Percentiles rank a stretch among this genome's conserved stretches.
phyloP scores from a whole-genome alignment of 768 basidiomycete genomes.

The Multifurca ochricompacta region DNA sequence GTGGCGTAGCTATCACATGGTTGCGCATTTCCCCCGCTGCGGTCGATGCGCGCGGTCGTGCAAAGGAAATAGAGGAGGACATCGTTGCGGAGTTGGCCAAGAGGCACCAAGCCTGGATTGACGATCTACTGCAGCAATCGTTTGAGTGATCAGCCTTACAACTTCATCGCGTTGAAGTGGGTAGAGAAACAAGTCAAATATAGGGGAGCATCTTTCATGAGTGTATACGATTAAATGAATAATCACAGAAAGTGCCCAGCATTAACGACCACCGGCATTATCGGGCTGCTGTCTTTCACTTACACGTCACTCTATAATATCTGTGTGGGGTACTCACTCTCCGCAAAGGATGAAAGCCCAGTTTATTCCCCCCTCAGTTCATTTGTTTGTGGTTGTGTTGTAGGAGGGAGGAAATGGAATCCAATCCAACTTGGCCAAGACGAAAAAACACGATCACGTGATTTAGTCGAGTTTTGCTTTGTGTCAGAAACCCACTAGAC shows the following conservation, averaged over 20 bases:
- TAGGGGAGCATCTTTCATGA: neutral
- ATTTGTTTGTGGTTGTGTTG: too few species aligned
- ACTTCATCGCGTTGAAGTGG: neutral
- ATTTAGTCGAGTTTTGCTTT: too few species aligned
- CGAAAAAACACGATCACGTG: slow-evolving; percentile 12
- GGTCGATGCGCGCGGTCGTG: slow-evolving; percentile 25
- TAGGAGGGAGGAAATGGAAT: neutral
- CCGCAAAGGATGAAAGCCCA: too few species aligned
- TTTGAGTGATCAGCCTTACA: neutral
- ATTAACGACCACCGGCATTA: neutral
- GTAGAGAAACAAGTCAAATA: neutral
- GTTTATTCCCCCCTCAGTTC: too few species aligned
- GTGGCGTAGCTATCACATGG: slow-evolving; percentile 50
- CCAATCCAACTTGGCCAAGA: too few species aligned
- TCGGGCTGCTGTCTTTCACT: neutral
- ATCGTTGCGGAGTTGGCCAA: slow-evolving; percentile 71
- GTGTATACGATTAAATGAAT: neutral
- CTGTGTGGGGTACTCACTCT: too few species aligned
- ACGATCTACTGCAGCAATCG: neutral
- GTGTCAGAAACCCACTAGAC: too few species aligned
- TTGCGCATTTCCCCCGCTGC: slow-evolving; percentile 45
- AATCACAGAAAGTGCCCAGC: neutral
- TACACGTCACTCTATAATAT: too few species aligned
- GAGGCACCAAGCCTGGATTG: slow-evolving; percentile 69
- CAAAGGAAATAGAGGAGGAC: slow-evolving; percentile 88